Evolutionary conservation across 2,329 filamentous ascomycete genomes (phyloP), one percentile per base, ranked within the genome.

Genomic region (Lizonia empirigonia): DNA sequence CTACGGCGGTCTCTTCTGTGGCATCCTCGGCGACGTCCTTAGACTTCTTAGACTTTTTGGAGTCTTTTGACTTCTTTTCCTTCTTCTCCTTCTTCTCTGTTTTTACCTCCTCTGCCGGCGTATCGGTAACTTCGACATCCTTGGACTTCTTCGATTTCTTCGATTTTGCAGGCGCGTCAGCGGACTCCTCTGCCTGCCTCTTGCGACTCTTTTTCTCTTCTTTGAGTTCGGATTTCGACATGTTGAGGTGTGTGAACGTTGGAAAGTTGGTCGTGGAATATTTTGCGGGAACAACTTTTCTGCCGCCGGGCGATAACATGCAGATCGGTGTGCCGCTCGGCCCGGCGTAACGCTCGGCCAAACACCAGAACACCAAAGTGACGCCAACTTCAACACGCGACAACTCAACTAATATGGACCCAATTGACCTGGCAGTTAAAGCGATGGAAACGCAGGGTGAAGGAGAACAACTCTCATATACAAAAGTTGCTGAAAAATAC

Each of bases 191-290:
- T 4, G 58, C 60, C 36, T 68, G 62, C 50, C 68, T 60, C 63
- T 73, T 71, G 54, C 69, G 68, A 60, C 70, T 71, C 54, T 68
- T 68, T 50, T 55, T 60, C 24, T 68, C 64, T 38, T 65, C 61
- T 35, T 65, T 64, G 9, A 55, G 46, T n/a, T 64, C 59, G 2
- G 57, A 59, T 33, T 62, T 62, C 26, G 60, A 62, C 62, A 66
- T 66, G 27, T 35, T 45, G 44, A n/a, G 50, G 36, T 18, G 26
- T 22, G 48, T 40, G 30, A 47, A 53, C 46, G 50, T 33, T 42
- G 50, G 45, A 51, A 56, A 40, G 22, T 40, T 44, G 44, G 53
- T 37, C 16, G 37, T 37, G 50, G 47, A 58, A 53, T 40, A 45
- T 40, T 44, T 34, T 33, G 34, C 44, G 50, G 39, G 42, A 47